Evolutionary conservation across 371 early-diverging fungal genomes (phyloP), one percentile per base, ranked within the genome.

Genomic region (Mortierella sp.): DNA sequence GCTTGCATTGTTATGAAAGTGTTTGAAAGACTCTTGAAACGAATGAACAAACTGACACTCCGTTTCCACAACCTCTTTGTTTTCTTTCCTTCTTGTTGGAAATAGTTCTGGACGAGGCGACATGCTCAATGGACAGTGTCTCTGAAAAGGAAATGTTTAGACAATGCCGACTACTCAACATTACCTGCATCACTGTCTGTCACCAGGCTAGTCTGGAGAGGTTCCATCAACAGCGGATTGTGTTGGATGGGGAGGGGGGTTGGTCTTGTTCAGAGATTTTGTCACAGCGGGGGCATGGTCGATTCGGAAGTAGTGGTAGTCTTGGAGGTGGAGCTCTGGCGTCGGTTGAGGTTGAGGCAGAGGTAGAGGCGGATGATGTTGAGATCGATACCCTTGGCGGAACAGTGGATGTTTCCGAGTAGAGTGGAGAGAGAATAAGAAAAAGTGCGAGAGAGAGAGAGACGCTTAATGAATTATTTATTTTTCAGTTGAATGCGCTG

Each of bases 91-190:
- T 72, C 37, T 53, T 48, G 31, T 16, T 24, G 0, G 0, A 54
- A 11, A 48, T 80, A 91, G 92, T 93, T 3, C 81, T 96, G 57
- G 96, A 96, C 78, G 96, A 96, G 80, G 90, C 94, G 48, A 95
- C 95, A 5, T 92, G 95, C 71, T 90, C 95, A 4, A 89, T 96
- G 83, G 95, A 95, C 73, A 79, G 77, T 5, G 83, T 73, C 0
- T 87, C 93, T 0, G 95, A 91, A 79, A 75, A 81, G 0, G 79
- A 86, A 37, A 82, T 96, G 59, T 95, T 94, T 70, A 79, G 75
- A 16, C 88, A 83, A n/a, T 81, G 90, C 50, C 82, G 80, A 28
- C 57, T 85, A n/a, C 73, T 90, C 11, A 91, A 89, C 6, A 93
- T 93, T 44, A 93, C 95, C 1, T 82, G 93, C 19, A 90, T 96